phyloP scores from a whole-genome alignment of 495 filamentous ascomycete genomes.

The Podospora comata region DNA sequence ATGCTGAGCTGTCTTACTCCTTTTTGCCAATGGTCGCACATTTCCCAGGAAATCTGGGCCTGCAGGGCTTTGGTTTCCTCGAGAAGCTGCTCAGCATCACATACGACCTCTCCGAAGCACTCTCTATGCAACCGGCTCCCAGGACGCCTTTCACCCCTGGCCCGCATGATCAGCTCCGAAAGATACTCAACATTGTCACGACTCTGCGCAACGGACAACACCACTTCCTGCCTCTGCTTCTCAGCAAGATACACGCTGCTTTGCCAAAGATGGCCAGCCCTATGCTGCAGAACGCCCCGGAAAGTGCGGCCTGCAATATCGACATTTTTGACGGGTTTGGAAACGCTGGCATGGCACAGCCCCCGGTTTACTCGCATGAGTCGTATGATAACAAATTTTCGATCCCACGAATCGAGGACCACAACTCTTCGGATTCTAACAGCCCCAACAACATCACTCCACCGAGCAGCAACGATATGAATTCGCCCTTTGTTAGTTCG shows the following conservation, averaged over 20 bases:
- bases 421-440: constrained; percentile 37
- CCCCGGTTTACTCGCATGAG: constrained; percentile 33
- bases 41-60: constrained; percentile 64
- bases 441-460: constrained; percentile 35
- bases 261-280: constrained; percentile 58
- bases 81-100: constrained; percentile 77
- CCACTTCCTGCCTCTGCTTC: constrained; percentile 66
- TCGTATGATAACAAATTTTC: constrained; percentile 37
- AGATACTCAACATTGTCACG: constrained; percentile 63
- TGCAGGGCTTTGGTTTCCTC: constrained; percentile 61
- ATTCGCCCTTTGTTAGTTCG: constrained; percentile 45
- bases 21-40: constrained; percentile 62
- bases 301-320: constrained; percentile 41
- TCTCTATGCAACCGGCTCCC: constrained; percentile 60
- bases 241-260: constrained; percentile 65
- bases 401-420: constrained; percentile 41
- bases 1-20: constrained; percentile 64
- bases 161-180: constrained; percentile 69
- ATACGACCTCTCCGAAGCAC: constrained; percentile 68
- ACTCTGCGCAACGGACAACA: constrained; percentile 66
- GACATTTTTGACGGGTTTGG: constrained; percentile 60
- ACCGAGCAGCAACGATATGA: constrained; percentile 39
- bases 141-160: constrained; percentile 59
- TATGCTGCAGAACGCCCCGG: constrained; percentile 53
- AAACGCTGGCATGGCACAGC: constrained; percentile 47